A percentile compares a stretch with the other conserved stretches of the same genome.
phyloP scores from a whole-genome alignment of 345 rosid species.

The Erysimum cheiranthoides region DNA sequence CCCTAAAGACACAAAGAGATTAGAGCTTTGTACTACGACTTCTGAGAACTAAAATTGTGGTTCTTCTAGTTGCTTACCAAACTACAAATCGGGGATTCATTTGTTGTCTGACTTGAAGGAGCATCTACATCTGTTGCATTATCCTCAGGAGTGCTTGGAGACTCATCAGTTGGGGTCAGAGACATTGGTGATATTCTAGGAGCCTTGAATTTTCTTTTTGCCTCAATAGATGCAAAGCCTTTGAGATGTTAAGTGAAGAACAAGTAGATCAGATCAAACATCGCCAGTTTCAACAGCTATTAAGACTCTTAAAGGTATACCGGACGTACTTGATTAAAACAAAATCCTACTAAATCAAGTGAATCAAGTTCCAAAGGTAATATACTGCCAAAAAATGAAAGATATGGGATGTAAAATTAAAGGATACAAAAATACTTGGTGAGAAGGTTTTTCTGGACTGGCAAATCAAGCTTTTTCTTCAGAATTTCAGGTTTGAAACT shows the following conservation, averaged over 20 bases:
- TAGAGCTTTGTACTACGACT: constrained; percentile 13
- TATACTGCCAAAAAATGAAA: constrained; percentile 21
- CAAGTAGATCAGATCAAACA: constrained; percentile 19
- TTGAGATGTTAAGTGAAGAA: constrained; percentile 54
- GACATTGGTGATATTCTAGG: constrained; percentile 61
- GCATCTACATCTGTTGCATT: constrained; percentile 41
- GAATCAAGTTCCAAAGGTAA: constrained; percentile 28
- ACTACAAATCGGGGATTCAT: constrained; percentile 34
- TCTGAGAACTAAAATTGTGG: background rate
- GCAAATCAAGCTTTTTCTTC: constrained; percentile 83
- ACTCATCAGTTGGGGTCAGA: constrained; percentile 49
- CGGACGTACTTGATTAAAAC: background rate
- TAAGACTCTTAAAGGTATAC: background rate
- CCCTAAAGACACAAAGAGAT: constrained; percentile 50
- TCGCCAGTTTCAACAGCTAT: constrained; percentile 10
- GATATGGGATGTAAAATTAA: constrained; percentile 29
- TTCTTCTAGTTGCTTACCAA: constrained; percentile 51
- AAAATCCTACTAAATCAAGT: constrained; percentile 28
- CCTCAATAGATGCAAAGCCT: constrained; percentile 91
- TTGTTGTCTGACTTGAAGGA: constrained; percentile 43
- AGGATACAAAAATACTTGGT: constrained; percentile 98
- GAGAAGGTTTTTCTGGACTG: constrained; percentile 91
- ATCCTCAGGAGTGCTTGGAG: constrained; percentile 48
- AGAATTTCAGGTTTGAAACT: constrained; percentile 55
- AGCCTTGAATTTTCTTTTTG: constrained; percentile 74